A percentile compares a stretch with the other conserved stretches of the same genome.
phyloP scores from a whole-genome alignment of 768 basidiomycete species.

The Crepidotus variabilis region DNA sequence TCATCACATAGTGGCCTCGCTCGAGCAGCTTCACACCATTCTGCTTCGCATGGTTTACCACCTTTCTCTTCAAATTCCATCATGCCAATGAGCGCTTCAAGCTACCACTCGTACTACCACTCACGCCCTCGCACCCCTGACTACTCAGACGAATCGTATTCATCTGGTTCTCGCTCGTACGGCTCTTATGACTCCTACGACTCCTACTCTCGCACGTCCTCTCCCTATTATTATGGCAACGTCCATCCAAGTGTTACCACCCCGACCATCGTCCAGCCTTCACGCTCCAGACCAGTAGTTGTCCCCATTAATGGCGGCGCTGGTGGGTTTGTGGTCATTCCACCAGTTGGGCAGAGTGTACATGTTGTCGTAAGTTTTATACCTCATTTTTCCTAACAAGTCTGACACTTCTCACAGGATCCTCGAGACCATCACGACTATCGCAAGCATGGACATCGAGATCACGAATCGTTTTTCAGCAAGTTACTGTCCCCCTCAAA shows the following conservation, averaged over 20 bases:
- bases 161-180: neutral
- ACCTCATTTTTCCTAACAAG: neutral
- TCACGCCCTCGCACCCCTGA: neutral
- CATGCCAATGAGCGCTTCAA: neutral
- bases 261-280: constrained; percentile 1
- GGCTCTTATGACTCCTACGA: neutral
- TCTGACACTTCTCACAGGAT: neutral
- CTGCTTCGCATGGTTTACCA: neutral
- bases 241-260: neutral
- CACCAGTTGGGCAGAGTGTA: constrained; percentile 6
- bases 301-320: constrained; percentile 10
- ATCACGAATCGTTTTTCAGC: neutral
- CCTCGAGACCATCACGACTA: neutral
- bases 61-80: neutral
- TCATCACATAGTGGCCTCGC: neutral
- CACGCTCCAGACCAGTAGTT: constrained; percentile 5
- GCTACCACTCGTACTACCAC: neutral
- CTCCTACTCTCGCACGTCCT: neutral
- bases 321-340: constrained; percentile 13
- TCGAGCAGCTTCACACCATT: neutral
- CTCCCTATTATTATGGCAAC: neutral
- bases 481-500: neutral
- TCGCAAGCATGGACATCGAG: neutral
- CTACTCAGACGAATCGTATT: neutral
- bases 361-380: constrained; percentile 10